Conservation (phyloP, 2,329 filamentous ascomycete genomes). For the Xylaria sp. region DNA sequence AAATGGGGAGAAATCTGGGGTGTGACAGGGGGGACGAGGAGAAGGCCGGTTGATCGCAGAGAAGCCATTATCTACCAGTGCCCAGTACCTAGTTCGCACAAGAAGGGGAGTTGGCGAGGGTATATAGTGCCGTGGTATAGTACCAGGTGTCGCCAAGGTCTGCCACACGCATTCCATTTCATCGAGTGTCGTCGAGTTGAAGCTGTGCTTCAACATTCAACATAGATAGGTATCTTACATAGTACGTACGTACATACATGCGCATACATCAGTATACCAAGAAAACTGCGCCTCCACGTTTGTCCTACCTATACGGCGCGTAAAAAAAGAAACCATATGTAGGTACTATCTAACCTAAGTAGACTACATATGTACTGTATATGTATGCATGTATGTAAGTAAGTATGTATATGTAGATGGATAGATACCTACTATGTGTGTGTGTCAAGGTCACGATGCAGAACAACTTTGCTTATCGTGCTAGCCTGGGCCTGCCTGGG, state of each 20-base stretch:
- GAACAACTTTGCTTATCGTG: conserved; percentile 27
- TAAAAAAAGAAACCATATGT: conserved; percentile 2
- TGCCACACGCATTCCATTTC: conserved; percentile 38
- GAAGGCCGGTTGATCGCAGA: conserved; percentile 15
- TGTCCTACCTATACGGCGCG: conserved; percentile 10
- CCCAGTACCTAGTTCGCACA: neutral
- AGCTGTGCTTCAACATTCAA: neutral
- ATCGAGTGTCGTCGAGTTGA: conserved; percentile 25
- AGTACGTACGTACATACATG: conserved; percentile 3
- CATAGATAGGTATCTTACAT: neutral
- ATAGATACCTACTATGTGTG: neutral
- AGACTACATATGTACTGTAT: no score
- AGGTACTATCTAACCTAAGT: no score
- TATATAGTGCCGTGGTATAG: conserved; percentile 13
- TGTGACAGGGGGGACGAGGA: conserved; percentile 31
- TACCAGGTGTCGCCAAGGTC: conserved; percentile 27
- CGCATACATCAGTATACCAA: conserved; percentile 17
- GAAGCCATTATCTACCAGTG: neutral
- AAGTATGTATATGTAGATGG: no score
- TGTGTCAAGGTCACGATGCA: conserved; percentile 23
- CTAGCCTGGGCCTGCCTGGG: conserved; percentile 9
- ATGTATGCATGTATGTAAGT: no score
- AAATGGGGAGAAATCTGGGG: conserved; percentile 36
- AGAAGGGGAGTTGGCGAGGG: conserved; percentile 20
- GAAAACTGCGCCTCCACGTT: conserved; percentile 29